Conservation (phyloP, 2,329 filamentous ascomycete genomes). For the Colletotrichum sp. region DNA sequence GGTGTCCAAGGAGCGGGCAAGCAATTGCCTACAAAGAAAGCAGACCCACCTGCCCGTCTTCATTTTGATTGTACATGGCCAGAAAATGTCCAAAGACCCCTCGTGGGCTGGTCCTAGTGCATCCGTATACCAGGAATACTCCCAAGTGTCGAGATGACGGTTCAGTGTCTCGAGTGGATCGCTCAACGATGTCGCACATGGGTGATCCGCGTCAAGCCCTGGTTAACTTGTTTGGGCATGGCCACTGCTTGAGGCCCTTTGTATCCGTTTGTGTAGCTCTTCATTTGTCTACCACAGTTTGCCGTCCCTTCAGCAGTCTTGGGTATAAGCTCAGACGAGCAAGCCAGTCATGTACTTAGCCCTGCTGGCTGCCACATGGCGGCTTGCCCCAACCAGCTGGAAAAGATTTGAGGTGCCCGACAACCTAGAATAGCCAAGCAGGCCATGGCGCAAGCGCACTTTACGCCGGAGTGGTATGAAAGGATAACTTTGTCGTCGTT, state of each 20-base stretch:
- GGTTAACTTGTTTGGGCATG: constrained; percentile 15
- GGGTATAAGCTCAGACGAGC: neutral
- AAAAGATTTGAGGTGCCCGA: neutral
- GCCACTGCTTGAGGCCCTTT: constrained; percentile 1
- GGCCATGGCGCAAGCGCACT: neutral
- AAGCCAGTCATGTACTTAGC: neutral
- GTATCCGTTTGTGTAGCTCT: neutral
- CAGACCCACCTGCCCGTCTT: neutral
- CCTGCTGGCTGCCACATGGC: neutral
- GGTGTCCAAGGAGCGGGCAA: neutral
- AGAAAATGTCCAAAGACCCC: neutral
- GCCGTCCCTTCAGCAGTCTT: neutral
- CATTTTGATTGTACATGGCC: neutral
- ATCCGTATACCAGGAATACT: neutral
- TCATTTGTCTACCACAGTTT: neutral
- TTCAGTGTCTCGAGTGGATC: constrained; percentile 7
- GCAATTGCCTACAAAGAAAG: neutral
- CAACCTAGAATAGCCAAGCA: neutral
- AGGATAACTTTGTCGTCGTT: neutral
- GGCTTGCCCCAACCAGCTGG: neutral
- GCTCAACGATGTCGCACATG: constrained; percentile 21
- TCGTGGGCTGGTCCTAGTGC: constrained; percentile 4
- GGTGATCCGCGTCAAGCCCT: constrained; percentile 12
- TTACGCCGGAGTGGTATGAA: neutral
- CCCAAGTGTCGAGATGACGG: constrained; percentile 14